These are phyloP conservation scores for Nicotiana noctiflora DNA, from an alignment of 257 asterid species.

Conservation along the genomic window DNA sequence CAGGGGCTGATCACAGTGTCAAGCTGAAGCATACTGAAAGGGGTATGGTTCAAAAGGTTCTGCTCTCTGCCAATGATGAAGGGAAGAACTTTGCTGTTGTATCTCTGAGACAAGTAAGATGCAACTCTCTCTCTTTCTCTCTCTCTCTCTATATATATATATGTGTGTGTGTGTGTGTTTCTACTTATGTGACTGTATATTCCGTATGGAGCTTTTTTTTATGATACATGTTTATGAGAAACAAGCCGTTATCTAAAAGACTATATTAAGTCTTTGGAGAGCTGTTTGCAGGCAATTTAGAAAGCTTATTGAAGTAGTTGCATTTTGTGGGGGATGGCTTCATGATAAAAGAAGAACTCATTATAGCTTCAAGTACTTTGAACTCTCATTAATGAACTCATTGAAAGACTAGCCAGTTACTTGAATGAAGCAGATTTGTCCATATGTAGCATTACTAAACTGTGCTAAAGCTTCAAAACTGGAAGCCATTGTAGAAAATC, in stretches of 20 bases:
- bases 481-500: neutral
- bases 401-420: neutral
- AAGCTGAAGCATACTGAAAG: constrained; percentile 90
- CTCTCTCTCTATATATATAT: too few species aligned
- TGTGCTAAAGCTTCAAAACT: neutral
- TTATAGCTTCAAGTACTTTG: neutral
- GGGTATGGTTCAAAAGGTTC: constrained; percentile 92
- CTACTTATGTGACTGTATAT: neutral
- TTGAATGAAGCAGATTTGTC: neutral
- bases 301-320: neutral
- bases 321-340: neutral
- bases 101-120: constrained; percentile 76
- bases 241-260: neutral
- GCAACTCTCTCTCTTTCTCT: too few species aligned
- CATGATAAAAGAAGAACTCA: neutral
- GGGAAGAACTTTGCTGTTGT: constrained; percentile 82
- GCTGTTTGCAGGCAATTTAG: neutral
- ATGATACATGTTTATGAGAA: constrained; percentile 2
- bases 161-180: too few species aligned
- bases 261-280: neutral
- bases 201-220: neutral
- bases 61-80: constrained; percentile 78
- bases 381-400: neutral
- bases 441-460: neutral
- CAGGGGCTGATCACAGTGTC: constrained; percentile 80